Percentiles rank a stretch among this genome's conserved stretches.
Evolutionary conservation across 208 protist genomes (phyloP).

Genomic region (Leishmania major): DNA sequence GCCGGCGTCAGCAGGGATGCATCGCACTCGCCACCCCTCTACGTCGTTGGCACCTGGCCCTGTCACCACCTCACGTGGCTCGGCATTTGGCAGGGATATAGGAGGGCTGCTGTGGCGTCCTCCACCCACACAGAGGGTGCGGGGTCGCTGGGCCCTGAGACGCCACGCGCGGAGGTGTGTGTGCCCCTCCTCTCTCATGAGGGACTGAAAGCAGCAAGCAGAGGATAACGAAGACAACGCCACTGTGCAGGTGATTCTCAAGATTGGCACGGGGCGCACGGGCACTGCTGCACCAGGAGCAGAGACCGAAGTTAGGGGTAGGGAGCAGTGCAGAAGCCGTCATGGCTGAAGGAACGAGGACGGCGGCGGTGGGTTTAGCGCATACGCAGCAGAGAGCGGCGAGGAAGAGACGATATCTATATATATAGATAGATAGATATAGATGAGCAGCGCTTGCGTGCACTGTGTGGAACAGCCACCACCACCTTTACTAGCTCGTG

Average conservation of each 20-base stretch:
- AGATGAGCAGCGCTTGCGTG: background rate
- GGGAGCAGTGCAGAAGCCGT: background rate
- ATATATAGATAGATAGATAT: no score
- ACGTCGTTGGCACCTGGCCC: background rate
- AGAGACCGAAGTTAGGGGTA: background rate
- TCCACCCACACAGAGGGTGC: no score
- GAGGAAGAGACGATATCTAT: background rate
- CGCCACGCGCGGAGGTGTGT: background rate
- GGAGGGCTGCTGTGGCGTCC: no score
- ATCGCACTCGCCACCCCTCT: background rate
- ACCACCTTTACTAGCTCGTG: background rate
- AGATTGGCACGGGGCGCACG: background rate
- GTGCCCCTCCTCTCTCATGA: background rate
- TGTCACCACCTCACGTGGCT: background rate
- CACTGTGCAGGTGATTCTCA: background rate
- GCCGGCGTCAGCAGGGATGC: background rate
- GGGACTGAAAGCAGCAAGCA: background rate
- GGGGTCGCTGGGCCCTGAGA: no score
- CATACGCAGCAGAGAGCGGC: background rate
- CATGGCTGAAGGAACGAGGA: background rate
- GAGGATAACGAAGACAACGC: background rate
- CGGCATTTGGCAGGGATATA: background rate
- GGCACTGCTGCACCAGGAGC: background rate
- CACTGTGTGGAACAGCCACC: background rate
- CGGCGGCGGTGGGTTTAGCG: background rate